Conservation (phyloP, 2,329 filamentous ascomycete genomes). For the Dryadomyces quercus-mongolicae region DNA sequence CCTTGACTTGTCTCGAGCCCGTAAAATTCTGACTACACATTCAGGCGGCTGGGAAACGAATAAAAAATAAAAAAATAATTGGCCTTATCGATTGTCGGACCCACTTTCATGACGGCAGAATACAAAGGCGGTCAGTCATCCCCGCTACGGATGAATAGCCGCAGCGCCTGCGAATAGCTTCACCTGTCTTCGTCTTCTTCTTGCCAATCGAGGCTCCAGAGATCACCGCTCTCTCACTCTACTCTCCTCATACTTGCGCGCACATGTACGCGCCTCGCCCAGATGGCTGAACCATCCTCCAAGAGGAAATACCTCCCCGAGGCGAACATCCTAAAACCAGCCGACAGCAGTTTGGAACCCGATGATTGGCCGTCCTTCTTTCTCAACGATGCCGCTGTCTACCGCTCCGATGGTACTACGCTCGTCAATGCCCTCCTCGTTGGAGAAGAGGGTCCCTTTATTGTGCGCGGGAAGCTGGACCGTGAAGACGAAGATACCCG, state of each 20-base stretch:
- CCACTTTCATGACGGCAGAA: neutral
- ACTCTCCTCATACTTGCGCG: neutral
- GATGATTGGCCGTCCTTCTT: conserved; percentile 51
- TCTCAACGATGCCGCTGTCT: conserved; percentile 48
- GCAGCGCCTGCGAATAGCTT: neutral
- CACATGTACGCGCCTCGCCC: neutral
- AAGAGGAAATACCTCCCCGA: conserved; percentile 1
- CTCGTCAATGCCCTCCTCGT: conserved; percentile 50
- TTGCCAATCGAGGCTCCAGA: neutral
- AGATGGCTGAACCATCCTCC: neutral
- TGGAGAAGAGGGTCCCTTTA: conserved; percentile 46
- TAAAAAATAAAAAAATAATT: neutral
- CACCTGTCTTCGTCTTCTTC: neutral
- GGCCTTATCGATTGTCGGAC: neutral
- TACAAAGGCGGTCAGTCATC: neutral
- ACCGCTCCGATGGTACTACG: conserved; percentile 37
- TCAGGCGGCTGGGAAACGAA: neutral
- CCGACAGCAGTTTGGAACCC: conserved; percentile 17
- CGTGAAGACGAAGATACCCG: conserved; percentile 30
- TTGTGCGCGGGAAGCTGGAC: conserved; percentile 46
- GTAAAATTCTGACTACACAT: neutral
- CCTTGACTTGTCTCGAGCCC: neutral
- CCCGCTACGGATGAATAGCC: neutral
- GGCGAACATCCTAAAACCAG: conserved; percentile 21
- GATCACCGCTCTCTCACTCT: neutral